Conservation (phyloP, 306 rosid genomes). For the Prunus mume region DNA sequence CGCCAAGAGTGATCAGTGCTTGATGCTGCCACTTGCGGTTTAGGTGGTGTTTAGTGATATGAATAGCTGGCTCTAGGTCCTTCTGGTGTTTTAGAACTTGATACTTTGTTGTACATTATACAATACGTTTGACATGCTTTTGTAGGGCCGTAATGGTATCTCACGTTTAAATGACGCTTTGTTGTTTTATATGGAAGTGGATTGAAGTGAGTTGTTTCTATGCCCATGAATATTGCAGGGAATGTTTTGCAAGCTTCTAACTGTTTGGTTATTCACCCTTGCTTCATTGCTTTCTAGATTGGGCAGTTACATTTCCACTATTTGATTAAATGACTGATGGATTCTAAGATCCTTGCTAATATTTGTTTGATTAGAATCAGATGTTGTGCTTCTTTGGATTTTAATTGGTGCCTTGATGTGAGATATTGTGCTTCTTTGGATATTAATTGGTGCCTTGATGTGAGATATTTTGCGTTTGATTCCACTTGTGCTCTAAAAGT, state of each 20-base stretch:
- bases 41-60: constrained; percentile 19
- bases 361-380: too few relatives aligned
- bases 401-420: too few relatives aligned
- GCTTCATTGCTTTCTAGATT: too few relatives aligned
- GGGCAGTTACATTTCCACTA: too few relatives aligned
- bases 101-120: constrained; percentile 3
- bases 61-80: constrained; percentile 12
- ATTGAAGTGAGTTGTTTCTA: not conserved
- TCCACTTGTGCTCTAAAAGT: too few relatives aligned
- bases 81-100: constrained; percentile 15
- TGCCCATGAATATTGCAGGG: not conserved
- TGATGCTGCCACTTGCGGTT: constrained; percentile 16
- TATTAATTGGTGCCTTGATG: too few relatives aligned
- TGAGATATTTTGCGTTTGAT: too few relatives aligned
- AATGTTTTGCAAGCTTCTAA: not conserved
- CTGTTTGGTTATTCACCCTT: not conserved
- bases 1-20: not conserved
- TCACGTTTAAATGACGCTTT: not conserved
- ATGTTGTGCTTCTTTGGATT: too few relatives aligned
- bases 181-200: not conserved
- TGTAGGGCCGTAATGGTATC: not conserved
- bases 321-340: too few relatives aligned
- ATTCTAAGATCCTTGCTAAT: too few relatives aligned
- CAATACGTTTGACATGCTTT: not conserved
- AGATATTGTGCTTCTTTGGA: too few relatives aligned